Conservation (phyloP, 2,329 filamentous ascomycete genomes). For the Xylaria sp. region DNA sequence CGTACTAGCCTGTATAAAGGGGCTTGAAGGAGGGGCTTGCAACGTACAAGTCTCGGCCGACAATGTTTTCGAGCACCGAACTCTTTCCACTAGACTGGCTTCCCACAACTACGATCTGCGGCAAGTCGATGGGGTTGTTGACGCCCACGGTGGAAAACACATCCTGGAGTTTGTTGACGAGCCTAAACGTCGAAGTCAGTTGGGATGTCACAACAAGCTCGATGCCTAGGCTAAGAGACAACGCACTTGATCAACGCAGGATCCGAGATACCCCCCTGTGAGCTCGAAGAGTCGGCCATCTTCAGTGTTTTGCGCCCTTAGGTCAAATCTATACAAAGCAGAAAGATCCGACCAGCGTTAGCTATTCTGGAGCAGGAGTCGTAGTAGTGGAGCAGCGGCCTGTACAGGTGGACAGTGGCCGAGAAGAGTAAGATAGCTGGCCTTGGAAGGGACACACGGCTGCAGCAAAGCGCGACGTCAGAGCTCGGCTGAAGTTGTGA, state of each 20-base stretch:
- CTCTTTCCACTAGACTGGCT: constrained; percentile 99
- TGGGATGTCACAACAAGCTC: background rate
- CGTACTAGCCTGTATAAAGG: background rate
- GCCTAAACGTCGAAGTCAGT: constrained; percentile 59
- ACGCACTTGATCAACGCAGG: constrained; percentile 72
- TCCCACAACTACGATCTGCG: constrained; percentile 97
- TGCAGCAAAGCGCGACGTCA: constrained; percentile 16
- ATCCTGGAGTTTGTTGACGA: constrained; percentile 99
- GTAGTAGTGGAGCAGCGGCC: background rate
- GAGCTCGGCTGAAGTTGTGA: constrained; percentile 12
- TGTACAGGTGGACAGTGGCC: background rate
- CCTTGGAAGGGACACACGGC: constrained; percentile 3
- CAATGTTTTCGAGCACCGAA: constrained; percentile 98
- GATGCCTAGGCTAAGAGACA: constrained; percentile 41
- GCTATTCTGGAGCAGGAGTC: constrained; percentile 1
- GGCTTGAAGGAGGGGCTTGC: constrained; percentile 30
- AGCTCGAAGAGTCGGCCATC: constrained; percentile 52
- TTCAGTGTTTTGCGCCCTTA: constrained; percentile 28
- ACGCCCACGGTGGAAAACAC: constrained; percentile 98
- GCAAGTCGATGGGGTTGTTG: constrained; percentile 98
- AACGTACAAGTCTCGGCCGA: constrained; percentile 96
- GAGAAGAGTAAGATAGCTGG: background rate
- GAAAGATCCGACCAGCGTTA: background rate
- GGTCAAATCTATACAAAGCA: background rate
- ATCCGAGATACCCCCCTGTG: constrained; percentile 71